A percentile compares a stretch with the other conserved stretches of the same genome.
These are phyloP conservation scores for Tolypocladium inflatum DNA, from an alignment of 2,329 filamentous ascomycete species.

Conservation along the genomic window DNA sequence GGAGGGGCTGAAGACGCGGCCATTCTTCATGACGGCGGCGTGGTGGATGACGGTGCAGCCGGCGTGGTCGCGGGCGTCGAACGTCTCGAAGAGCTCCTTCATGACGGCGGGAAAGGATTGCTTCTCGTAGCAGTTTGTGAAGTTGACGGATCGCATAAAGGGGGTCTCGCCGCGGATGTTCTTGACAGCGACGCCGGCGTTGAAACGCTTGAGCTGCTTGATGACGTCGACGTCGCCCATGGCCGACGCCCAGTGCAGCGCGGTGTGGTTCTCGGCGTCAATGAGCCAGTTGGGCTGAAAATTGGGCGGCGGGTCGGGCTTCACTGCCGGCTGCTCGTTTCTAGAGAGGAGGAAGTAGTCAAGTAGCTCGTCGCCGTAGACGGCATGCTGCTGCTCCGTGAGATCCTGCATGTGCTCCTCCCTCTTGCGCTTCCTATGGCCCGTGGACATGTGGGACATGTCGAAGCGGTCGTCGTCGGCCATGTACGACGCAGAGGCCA, in stretches of 20 bases:
- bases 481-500: conserved; percentile 76
- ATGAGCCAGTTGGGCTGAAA: conserved; percentile 90
- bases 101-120: conserved; percentile 80
- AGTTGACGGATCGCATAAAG: conserved; percentile 87
- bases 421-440: conserved; percentile 68
- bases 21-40: conserved; percentile 78
- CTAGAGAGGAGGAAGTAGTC: conserved; percentile 92
- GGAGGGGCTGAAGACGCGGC: conserved; percentile 71
- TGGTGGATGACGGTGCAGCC: conserved; percentile 91
- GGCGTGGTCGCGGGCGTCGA: conserved; percentile 68
- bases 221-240: conserved; percentile 96
- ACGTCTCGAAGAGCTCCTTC: conserved; percentile 72
- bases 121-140: conserved; percentile 95
- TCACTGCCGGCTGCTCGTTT: conserved; percentile 62
- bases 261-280: conserved; percentile 85
- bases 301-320: conserved; percentile 70
- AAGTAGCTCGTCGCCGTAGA: conserved; percentile 86
- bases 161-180: conserved; percentile 78
- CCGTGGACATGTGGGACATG: conserved; percentile 52
- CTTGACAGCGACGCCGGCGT: conserved; percentile 62
- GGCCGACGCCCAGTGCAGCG: conserved; percentile 91
- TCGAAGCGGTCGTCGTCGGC: conserved; percentile 75
- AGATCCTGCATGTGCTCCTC: conserved; percentile 52
- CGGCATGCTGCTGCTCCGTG: conserved; percentile 73
- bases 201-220: conserved; percentile 73